phyloP scores from a whole-genome alignment of 306 rosid genomes.

The Casuarina cunninghamiana region DNA sequence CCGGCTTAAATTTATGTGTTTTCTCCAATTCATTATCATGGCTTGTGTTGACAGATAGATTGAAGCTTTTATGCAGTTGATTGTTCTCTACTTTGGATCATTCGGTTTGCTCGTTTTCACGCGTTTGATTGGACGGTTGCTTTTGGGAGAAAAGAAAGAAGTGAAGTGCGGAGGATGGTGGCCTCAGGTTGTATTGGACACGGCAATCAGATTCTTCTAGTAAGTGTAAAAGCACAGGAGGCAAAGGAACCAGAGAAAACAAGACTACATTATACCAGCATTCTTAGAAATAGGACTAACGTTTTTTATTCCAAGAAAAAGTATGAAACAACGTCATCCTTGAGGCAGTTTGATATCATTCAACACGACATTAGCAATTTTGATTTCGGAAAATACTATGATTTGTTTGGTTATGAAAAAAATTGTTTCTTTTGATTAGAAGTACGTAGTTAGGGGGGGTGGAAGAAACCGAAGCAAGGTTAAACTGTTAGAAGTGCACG shows the following conservation, averaged over 20 bases:
- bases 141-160: not conserved
- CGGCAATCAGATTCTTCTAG: not conserved
- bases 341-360: too few relatives aligned
- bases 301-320: too few relatives aligned
- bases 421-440: not conserved
- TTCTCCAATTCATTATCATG: not conserved
- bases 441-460: not conserved
- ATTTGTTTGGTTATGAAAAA: too few relatives aligned
- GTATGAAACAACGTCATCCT: too few relatives aligned
- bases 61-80: not conserved
- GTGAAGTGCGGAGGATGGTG: not conserved
- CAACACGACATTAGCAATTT: too few relatives aligned
- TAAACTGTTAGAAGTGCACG: not conserved
- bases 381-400: too few relatives aligned
- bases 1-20: not conserved
- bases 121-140: not conserved
- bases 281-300: too few relatives aligned
- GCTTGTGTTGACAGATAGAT: not conserved
- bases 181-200: not conserved
- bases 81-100: not conserved
- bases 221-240: not conserved
- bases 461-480: not conserved
- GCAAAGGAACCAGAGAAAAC: not conserved
- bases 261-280: not conserved
- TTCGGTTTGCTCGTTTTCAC: not conserved